These are phyloP conservation scores for Boletus semigastroideus DNA, from an alignment of 1,284 basidiomycete genomes.

Conservation along the genomic window DNA sequence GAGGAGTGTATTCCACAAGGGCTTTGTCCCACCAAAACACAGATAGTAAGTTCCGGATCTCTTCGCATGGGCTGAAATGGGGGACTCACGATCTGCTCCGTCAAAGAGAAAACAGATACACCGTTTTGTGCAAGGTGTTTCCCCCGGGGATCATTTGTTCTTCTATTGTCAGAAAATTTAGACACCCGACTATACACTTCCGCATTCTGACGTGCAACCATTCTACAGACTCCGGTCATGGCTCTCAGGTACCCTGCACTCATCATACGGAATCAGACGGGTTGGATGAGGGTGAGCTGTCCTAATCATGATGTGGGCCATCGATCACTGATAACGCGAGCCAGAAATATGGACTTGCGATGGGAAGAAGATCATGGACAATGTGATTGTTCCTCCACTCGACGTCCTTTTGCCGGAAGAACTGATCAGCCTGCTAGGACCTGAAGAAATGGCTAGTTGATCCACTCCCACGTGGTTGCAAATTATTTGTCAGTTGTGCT, in stretches of 20 bases:
- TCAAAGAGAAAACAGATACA: slow-evolving; percentile 35
- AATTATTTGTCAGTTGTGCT: slow-evolving; percentile 36
- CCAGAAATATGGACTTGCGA: slow-evolving; percentile 25
- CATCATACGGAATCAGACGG: slow-evolving; percentile 35
- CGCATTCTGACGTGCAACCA: background rate
- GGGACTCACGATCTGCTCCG: background rate
- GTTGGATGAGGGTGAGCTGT: slow-evolving; percentile 38
- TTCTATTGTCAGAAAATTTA: slow-evolving; percentile 36
- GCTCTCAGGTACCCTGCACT: slow-evolving; percentile 30
- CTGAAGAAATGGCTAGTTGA: slow-evolving; percentile 41
- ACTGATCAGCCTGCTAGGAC: slow-evolving; percentile 26
- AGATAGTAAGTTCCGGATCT: slow-evolving; percentile 27
- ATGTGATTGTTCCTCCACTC: slow-evolving; percentile 28
- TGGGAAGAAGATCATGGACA: slow-evolving; percentile 34
- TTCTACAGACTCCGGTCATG: slow-evolving; percentile 37
- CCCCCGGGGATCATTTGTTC: slow-evolving; percentile 38
- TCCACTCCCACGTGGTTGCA: slow-evolving; percentile 39
- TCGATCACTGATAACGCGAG: background rate
- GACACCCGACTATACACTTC: background rate
- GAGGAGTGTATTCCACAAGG: background rate
- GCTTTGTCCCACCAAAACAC: slow-evolving; percentile 23
- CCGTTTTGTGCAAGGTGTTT: slow-evolving; percentile 29
- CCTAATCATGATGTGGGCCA: background rate
- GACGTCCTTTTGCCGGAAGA: background rate
- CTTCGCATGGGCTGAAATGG: background rate